phyloP scores from a whole-genome alignment of 2,329 filamentous ascomycete species.

The Stromatinia cepivora region DNA sequence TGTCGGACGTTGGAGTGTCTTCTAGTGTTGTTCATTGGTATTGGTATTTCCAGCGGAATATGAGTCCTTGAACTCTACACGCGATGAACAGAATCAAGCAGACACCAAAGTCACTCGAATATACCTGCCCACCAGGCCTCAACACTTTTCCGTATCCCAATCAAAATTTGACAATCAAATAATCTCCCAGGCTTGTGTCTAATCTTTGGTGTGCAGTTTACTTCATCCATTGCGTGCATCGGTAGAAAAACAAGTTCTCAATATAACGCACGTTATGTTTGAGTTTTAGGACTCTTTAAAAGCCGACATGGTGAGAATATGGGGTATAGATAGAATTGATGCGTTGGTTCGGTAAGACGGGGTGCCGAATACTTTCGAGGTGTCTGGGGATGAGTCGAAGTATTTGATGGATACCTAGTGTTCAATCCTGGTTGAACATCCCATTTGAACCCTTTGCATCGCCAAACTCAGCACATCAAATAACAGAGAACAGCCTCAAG shows the following conservation, averaged over 20 bases:
- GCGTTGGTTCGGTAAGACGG: neutral
- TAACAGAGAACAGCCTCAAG: no score
- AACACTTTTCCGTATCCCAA: no score
- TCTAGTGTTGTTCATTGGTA: neutral
- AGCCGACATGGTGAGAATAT: neutral
- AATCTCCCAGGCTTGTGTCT: no score
- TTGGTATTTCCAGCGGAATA: neutral
- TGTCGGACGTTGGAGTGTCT: neutral
- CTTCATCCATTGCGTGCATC: no score
- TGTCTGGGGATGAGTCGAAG: neutral
- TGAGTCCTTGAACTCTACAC: neutral
- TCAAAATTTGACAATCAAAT: no score
- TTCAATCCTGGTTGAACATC: neutral
- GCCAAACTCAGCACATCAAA: neutral
- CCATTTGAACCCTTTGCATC: neutral
- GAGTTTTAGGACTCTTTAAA: neutral
- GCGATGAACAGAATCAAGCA: no score
- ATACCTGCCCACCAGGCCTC: no score
- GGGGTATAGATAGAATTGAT: neutral
- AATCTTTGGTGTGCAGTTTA: no score
- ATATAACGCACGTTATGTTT: neutral
- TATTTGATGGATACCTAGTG: neutral
- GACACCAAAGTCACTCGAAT: no score
- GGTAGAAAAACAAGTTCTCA: neutral
- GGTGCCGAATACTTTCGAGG: neutral